These are phyloP conservation scores for Xylaria palmicola DNA, from an alignment of 495 filamentous ascomycete species.

Conservation along the genomic window DNA sequence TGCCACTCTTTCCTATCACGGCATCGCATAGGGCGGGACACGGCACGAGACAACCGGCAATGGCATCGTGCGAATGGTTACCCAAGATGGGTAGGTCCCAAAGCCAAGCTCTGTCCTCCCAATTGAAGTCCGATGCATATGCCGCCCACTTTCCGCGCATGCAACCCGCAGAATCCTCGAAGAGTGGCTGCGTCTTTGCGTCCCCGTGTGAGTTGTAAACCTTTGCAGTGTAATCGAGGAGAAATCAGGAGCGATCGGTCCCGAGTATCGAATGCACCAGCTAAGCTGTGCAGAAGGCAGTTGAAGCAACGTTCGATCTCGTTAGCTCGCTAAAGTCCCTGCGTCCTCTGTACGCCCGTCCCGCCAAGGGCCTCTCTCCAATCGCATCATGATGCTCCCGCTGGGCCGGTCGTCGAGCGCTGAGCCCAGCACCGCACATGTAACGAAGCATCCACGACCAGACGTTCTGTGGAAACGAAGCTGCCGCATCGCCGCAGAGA, in stretches of 20 bases:
- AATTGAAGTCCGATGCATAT: conserved; percentile 12
- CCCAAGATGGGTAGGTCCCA: background rate
- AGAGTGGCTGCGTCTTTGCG: background rate
- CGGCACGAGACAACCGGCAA: background rate
- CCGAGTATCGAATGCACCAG: conserved; percentile 10
- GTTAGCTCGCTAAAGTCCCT: conserved; percentile 1
- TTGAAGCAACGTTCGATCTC: background rate
- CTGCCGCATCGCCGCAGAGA: too few species aligned
- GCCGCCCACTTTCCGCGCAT: conserved; percentile 8
- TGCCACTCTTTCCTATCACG: background rate
- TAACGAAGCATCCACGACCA: background rate
- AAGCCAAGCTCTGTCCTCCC: conserved; percentile 11
- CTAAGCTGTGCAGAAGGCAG: background rate
- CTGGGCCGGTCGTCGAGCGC: too few species aligned
- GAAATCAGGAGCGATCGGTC: conserved; percentile 8
- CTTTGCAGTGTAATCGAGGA: background rate
- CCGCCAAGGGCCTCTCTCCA: background rate
- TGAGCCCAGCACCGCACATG: too few species aligned
- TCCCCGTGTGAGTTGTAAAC: background rate
- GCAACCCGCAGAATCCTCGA: background rate
- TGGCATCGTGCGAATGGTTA: background rate
- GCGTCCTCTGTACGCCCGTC: background rate
- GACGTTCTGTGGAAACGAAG: too few species aligned
- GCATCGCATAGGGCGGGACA: background rate
- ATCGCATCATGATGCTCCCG: conserved; percentile 6